Conservation (phyloP, 768 basidiomycete species). For the Russula sp. region DNA sequence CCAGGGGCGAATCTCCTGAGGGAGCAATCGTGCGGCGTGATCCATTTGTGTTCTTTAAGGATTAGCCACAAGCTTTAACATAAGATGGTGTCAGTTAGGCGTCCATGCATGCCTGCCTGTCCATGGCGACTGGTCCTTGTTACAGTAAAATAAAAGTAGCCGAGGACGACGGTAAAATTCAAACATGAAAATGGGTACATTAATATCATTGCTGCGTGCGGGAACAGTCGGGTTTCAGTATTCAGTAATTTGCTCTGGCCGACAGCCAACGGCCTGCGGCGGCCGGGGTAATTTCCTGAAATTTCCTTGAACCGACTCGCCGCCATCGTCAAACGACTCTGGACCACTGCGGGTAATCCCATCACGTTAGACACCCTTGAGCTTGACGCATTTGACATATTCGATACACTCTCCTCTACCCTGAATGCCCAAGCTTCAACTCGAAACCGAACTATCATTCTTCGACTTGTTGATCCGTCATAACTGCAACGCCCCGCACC, state of each 20-base stretch:
- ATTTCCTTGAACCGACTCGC: too few species aligned
- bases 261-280: too few species aligned
- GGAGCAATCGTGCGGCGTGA: background rate
- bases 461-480: too few species aligned
- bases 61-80: background rate
- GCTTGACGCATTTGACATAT: background rate
- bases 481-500: background rate
- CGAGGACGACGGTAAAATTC: background rate
- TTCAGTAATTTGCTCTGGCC: too few species aligned
- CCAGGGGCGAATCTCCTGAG: too few species aligned
- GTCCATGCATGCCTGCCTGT: background rate
- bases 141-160: background rate
- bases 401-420: background rate
- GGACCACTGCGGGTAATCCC: background rate
- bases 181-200: background rate
- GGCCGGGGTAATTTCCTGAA: too few species aligned
- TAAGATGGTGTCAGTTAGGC: background rate
- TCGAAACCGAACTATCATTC: background rate
- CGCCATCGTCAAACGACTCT: too few species aligned
- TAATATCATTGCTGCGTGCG: too few species aligned
- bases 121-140: background rate
- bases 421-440: background rate
- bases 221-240: too few species aligned
- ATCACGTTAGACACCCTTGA: background rate
- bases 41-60: background rate